phyloP scores from a whole-genome alignment of 805 yeast species.

The Yarrowia phangngaensis region DNA sequence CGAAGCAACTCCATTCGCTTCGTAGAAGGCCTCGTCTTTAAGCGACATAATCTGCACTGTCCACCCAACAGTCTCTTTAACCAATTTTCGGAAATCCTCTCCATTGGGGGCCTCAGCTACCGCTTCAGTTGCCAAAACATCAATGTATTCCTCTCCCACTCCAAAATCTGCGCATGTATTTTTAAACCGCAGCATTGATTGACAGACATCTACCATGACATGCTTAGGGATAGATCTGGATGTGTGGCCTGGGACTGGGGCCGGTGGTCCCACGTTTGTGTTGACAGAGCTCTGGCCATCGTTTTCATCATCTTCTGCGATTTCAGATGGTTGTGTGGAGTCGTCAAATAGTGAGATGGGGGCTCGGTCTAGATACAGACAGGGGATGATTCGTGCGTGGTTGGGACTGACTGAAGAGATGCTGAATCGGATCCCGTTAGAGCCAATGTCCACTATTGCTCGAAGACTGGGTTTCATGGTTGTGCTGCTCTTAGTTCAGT shows the following conservation, averaged over 20 bases:
- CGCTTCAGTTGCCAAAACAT: constrained; percentile 72
- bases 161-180: constrained; percentile 72
- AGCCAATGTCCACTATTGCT: constrained; percentile 73
- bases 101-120: constrained; percentile 66
- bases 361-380: constrained; percentile 69
- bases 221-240: constrained; percentile 38
- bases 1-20: constrained; percentile 71
- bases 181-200: constrained; percentile 63
- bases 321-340: constrained; percentile 14
- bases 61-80: constrained; percentile 62
- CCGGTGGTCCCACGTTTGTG: constrained; percentile 15
- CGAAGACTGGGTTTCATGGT: constrained; percentile 27
- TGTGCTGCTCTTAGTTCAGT: constrained; percentile 9
- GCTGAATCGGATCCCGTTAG: constrained; percentile 69
- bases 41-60: constrained; percentile 56
- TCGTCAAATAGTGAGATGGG: constrained; percentile 56
- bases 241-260: constrained; percentile 9
- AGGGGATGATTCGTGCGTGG: constrained; percentile 73
- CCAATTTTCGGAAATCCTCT: constrained; percentile 53
- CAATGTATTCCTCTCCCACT: constrained; percentile 53
- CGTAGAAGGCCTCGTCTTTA: constrained; percentile 63
- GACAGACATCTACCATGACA: constrained; percentile 55
- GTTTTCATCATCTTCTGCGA: constrained; percentile 18
- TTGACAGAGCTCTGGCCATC: constrained; percentile 25
- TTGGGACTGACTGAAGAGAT: constrained; percentile 65